Conservation (phyloP, 805 yeast species). For the Candida koratica region DNA sequence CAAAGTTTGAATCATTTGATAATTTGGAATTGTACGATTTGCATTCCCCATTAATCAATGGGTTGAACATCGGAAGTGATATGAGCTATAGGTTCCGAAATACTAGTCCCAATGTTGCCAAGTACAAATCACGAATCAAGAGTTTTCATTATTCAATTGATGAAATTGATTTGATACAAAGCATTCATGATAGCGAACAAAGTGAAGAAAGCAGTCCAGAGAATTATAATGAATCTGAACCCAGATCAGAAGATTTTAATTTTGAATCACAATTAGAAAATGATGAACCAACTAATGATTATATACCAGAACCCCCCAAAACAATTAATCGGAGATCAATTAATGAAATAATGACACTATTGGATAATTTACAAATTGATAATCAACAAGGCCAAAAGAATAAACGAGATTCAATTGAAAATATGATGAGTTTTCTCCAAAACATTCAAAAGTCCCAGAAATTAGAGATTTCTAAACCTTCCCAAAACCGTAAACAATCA, state of each 20-base stretch:
- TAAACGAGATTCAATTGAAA: constrained; percentile 20
- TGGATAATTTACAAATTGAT: constrained; percentile 17
- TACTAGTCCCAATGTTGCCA: constrained; percentile 10
- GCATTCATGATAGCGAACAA: background rate
- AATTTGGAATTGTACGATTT: constrained; percentile 23
- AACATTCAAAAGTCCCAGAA: constrained; percentile 11
- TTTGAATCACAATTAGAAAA: background rate
- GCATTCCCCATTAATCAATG: constrained; percentile 31
- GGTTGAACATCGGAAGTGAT: constrained; percentile 29
- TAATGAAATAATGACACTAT: constrained; percentile 29
- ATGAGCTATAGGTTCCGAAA: constrained; percentile 11
- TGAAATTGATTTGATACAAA: constrained; percentile 10
- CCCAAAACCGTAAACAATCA: background rate
- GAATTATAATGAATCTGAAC: background rate
- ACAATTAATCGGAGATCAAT: constrained; percentile 25
- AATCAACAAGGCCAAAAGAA: constrained; percentile 10
- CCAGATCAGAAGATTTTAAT: background rate
- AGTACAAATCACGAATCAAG: constrained; percentile 8
- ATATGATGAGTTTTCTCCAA: constrained; percentile 22
- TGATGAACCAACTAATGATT: background rate
- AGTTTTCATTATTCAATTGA: constrained; percentile 16
- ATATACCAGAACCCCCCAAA: background rate
- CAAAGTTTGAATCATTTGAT: constrained; percentile 14
- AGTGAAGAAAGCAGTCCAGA: background rate
- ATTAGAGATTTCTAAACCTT: background rate